These are phyloP conservation scores for Fomitopsis serialis DNA, from an alignment of 768 basidiomycete genomes.

Conservation along the genomic window DNA sequence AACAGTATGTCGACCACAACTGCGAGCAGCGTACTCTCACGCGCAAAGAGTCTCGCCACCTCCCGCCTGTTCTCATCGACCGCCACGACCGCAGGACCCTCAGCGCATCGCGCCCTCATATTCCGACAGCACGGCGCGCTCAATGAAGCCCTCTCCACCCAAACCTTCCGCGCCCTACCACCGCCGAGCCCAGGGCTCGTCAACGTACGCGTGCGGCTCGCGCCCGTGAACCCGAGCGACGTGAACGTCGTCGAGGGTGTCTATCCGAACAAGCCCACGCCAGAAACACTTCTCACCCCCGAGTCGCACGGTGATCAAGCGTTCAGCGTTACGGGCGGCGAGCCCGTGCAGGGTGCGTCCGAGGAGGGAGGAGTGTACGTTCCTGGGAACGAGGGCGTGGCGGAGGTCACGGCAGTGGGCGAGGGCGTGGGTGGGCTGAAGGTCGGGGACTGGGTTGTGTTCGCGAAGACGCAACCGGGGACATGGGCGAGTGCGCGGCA, in stretches of 20 bases:
- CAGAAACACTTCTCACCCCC: slow-evolving; percentile 25
- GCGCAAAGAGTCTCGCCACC: neutral
- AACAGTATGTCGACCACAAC: too few species aligned
- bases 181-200: slow-evolving; percentile 50
- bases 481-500: slow-evolving; percentile 66
- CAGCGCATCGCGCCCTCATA: slow-evolving; percentile 60
- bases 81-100: neutral
- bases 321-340: too few species aligned
- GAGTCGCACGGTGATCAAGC: slow-evolving; percentile 20
- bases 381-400: slow-evolving; percentile 76
- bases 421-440: slow-evolving; percentile 41
- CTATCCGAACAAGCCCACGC: slow-evolving; percentile 63
- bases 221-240: slow-evolving; percentile 81
- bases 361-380: slow-evolving; percentile 41
- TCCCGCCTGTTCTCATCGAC: slow-evolving; percentile 6
- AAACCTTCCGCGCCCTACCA: slow-evolving; percentile 47
- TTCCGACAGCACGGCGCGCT: slow-evolving; percentile 62
- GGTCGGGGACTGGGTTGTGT: slow-evolving; percentile 69
- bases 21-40: neutral
- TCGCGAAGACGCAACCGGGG: slow-evolving; percentile 63
- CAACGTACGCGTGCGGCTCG: slow-evolving; percentile 62
- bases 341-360: slow-evolving; percentile 23
- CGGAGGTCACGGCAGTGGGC: slow-evolving; percentile 58
- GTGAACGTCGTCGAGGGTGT: slow-evolving; percentile 78
- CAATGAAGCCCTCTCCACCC: slow-evolving; percentile 46